These are phyloP conservation scores for Lolium multiflorum DNA, from an alignment of 176 grass and related monocot species.

Conservation along the genomic window DNA sequence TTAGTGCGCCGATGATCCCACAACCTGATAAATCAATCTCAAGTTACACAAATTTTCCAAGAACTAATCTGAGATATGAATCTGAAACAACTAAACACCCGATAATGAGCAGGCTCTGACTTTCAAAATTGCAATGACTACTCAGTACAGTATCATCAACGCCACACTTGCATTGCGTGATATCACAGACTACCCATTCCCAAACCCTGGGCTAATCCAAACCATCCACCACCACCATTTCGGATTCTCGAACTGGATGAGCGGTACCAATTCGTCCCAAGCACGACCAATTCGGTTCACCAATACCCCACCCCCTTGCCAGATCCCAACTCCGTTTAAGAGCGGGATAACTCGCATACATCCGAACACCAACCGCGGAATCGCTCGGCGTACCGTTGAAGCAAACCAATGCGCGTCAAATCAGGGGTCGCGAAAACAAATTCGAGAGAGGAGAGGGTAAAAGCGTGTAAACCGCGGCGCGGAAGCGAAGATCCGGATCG, in stretches of 20 bases:
- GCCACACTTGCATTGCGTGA: background rate
- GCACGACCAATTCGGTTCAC: background rate
- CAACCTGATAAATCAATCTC: slow-evolving; percentile 31
- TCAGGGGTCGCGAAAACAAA: background rate
- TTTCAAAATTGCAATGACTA: slow-evolving; percentile 4
- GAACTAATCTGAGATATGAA: background rate
- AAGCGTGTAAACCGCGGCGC: background rate
- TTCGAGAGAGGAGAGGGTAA: background rate
- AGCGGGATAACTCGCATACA: background rate
- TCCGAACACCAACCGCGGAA: background rate
- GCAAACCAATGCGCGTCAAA: slow-evolving; percentile 5
- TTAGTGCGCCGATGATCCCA: background rate
- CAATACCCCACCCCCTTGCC: background rate
- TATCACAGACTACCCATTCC: background rate
- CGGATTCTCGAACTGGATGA: background rate
- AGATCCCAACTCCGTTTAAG: slow-evolving; percentile 1
- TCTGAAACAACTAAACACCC: background rate
- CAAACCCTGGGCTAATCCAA: background rate
- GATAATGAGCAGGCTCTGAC: background rate
- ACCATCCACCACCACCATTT: background rate
- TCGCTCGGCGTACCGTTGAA: background rate
- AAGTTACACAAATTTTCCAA: slow-evolving; percentile 17
- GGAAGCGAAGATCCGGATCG: background rate
- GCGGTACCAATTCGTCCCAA: background rate
- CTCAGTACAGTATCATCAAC: background rate